Percentiles rank a stretch among this genome's conserved stretches.
Conservation (phyloP, 331 rosid species). For the Pyrus hybrid region DNA sequence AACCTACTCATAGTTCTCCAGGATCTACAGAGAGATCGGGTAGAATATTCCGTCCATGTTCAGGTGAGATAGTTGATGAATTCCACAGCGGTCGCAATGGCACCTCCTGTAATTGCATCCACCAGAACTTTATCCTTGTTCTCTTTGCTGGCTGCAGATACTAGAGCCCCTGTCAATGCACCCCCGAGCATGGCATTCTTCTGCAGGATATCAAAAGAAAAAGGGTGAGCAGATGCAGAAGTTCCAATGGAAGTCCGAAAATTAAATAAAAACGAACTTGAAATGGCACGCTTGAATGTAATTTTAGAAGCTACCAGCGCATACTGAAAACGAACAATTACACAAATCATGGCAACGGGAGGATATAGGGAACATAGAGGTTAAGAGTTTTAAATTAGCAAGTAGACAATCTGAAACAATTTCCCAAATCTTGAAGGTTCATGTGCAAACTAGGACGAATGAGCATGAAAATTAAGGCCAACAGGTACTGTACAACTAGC, state of each 20-base stretch:
- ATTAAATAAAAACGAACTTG: background rate
- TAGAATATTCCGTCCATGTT: constrained; percentile 1
- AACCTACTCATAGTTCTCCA: background rate
- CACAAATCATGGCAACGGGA: background rate
- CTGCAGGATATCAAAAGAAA: constrained; percentile 36
- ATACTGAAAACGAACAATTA: background rate
- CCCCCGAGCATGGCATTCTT: constrained; percentile 95
- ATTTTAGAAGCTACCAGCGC: background rate
- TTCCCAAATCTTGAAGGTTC: background rate
- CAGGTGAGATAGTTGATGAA: constrained; percentile 75
- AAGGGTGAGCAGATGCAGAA: background rate
- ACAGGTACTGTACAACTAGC: background rate
- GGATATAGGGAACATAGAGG: background rate
- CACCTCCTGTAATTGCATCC: constrained; percentile 85
- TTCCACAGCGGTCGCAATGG: constrained; percentile 83
- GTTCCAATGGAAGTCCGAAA: background rate
- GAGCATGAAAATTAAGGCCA: background rate
- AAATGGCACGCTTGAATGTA: background rate
- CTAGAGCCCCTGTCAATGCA: constrained; percentile 71
- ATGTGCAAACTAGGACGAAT: background rate
- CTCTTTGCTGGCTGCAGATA: constrained; percentile 40
- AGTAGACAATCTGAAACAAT: background rate
- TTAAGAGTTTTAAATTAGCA: background rate
- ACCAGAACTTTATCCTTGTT: constrained; percentile 42
- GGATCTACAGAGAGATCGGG: background rate